These are phyloP conservation scores for Anthostomella pinea DNA, from an alignment of 2,329 filamentous ascomycete genomes.

Conservation along the genomic window DNA sequence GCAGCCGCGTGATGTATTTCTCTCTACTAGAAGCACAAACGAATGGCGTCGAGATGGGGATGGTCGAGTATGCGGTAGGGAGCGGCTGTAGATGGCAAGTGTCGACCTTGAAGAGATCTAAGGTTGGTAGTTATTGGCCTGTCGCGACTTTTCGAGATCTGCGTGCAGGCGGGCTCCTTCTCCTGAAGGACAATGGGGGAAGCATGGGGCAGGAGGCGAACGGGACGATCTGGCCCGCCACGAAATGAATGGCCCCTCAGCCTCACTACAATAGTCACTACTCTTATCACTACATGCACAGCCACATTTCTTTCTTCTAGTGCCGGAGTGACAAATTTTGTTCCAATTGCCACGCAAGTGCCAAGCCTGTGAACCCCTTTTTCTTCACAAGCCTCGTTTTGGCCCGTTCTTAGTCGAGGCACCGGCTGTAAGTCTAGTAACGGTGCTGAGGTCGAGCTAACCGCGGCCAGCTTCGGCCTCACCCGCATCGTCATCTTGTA, in stretches of 20 bases:
- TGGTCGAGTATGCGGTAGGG: constrained; percentile 4
- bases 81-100: too few relatives aligned
- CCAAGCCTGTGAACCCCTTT: not conserved
- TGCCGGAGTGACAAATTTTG: not conserved
- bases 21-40: too few relatives aligned
- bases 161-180: constrained; percentile 1
- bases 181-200: not conserved
- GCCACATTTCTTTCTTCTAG: not conserved
- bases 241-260: constrained; percentile 2
- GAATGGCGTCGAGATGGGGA: constrained; percentile 4
- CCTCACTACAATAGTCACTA: too few relatives aligned
- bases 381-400: not conserved
- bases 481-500: constrained; percentile 6
- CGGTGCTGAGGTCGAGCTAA: too few relatives aligned
- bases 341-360: constrained; percentile 1
- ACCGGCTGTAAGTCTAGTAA: not conserved
- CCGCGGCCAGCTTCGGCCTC: constrained; percentile 23
- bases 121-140: too few relatives aligned
- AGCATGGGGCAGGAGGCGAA: too few relatives aligned
- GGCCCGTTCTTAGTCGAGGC: too few relatives aligned
- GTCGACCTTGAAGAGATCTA: too few relatives aligned
- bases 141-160: constrained; percentile 2
- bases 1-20: too few relatives aligned
- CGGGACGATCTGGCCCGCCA: constrained; percentile 18
- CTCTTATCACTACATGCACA: not conserved